Evolutionary conservation across 2,329 filamentous ascomycete species (phyloP).

Genomic region (Calonectria pteridis): DNA sequence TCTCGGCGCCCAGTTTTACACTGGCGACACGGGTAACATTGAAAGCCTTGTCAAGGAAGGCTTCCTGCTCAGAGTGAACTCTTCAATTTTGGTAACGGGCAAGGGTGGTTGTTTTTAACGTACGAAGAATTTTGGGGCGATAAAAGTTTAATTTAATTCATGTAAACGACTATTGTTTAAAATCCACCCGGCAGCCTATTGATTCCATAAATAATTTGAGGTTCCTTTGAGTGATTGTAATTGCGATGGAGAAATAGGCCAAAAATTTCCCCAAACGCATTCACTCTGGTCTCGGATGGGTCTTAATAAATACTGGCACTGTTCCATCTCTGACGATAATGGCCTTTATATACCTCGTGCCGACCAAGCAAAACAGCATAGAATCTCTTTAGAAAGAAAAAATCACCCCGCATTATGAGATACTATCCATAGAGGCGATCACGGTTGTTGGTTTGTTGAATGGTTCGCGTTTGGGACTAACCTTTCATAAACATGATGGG

Average conservation of each 20-base stretch:
- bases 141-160: not conserved
- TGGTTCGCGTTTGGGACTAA: not conserved
- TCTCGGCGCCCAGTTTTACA: slow-evolving; percentile 52
- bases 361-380: no score
- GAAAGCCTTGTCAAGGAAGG: slow-evolving; percentile 34
- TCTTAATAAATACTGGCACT: no score
- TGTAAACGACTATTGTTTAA: not conserved
- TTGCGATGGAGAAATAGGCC: no score
- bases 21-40: slow-evolving; percentile 44
- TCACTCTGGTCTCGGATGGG: no score
- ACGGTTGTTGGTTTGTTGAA: not conserved
- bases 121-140: no score
- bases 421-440: not conserved
- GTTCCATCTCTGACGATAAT: no score
- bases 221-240: no score
- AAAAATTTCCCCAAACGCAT: no score
- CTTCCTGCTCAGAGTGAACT: slow-evolving; percentile 31
- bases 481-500: not conserved
- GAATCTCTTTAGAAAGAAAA: no score
- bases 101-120: slow-evolving; percentile 11
- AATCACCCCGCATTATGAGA: not conserved
- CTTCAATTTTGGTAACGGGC: slow-evolving; percentile 31
- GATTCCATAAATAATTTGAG: not conserved
- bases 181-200: not conserved
- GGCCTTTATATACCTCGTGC: no score